Percentiles rank a stretch among this genome's conserved stretches.
These are phyloP conservation scores for Dalbergia oliveri DNA, from an alignment of 306 rosid genomes.

Conservation along the genomic window DNA sequence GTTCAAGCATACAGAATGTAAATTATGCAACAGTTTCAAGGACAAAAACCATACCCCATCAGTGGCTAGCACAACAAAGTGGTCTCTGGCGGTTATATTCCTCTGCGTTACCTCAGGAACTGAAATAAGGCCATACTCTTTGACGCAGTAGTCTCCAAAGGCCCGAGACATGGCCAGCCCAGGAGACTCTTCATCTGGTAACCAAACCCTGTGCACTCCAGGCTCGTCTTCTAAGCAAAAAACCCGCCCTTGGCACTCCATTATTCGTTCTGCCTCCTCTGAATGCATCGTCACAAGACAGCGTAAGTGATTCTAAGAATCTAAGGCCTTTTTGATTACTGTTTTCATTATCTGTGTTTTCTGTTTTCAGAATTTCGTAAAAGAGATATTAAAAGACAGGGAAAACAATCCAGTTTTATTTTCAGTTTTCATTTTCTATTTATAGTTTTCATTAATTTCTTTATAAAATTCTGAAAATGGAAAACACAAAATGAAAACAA, in stretches of 20 bases:
- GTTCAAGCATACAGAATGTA: too few relatives aligned
- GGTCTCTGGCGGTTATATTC: slow-evolving; percentile 65
- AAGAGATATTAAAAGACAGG: too few relatives aligned
- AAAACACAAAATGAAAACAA: too few relatives aligned
- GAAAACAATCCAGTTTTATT: too few relatives aligned
- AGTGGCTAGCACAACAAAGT: slow-evolving; percentile 86
- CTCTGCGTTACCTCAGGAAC: slow-evolving; percentile 88
- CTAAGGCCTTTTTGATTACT: too few relatives aligned
- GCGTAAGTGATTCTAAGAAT: too few relatives aligned
- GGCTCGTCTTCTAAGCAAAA: slow-evolving; percentile 86
- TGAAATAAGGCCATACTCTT: slow-evolving; percentile 83
- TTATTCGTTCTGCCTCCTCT: slow-evolving; percentile 94
- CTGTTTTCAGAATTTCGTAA: too few relatives aligned
- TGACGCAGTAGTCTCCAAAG: slow-evolving; percentile 87
- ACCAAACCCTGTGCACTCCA: slow-evolving; percentile 86
- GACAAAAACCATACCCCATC: slow-evolving; percentile 76
- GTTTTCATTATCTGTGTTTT: too few relatives aligned
- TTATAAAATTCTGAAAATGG: too few relatives aligned
- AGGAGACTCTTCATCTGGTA: slow-evolving; percentile 72
- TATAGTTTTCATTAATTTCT: too few relatives aligned
- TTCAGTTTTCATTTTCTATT: too few relatives aligned
- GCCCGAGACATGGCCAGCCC: slow-evolving; percentile 97
- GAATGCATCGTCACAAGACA: not conserved
- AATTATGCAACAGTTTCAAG: not conserved
- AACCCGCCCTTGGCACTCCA: slow-evolving; percentile 77